Evolutionary conservation across 176 grass and related monocot genomes (phyloP).

Genomic region (Raddia distichophylla): DNA sequence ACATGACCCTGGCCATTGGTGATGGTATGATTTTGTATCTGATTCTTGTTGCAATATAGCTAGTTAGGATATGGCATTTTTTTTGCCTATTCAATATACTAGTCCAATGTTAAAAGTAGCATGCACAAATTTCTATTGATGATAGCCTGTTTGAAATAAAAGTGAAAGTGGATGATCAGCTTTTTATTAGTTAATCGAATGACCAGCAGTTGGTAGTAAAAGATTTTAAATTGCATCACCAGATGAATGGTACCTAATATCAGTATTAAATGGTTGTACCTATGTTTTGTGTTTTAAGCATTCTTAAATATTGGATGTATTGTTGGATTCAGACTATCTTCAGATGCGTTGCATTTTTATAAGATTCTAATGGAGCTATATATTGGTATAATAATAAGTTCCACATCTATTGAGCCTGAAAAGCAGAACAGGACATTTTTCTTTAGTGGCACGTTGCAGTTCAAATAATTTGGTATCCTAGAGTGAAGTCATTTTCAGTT

Average conservation of each 20-base stretch:
- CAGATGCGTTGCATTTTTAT: constrained; percentile 27
- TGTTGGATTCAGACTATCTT: constrained; percentile 31
- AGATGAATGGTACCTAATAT: constrained; percentile 5
- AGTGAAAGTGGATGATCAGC: not conserved
- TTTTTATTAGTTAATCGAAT: not conserved
- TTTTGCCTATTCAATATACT: not conserved
- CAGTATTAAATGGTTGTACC: not conserved
- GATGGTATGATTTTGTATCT: constrained; percentile 76
- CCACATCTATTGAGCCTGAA: constrained; percentile 7
- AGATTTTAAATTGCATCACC: not conserved
- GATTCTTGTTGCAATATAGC: constrained; percentile 22
- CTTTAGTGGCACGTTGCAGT: constrained; percentile 6
- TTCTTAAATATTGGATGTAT: not conserved
- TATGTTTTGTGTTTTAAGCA: not conserved
- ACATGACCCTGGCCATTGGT: constrained; percentile 99
- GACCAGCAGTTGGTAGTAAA: not conserved
- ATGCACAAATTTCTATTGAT: constrained; percentile 28
- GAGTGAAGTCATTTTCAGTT: constrained; percentile 9
- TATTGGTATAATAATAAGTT: not conserved
- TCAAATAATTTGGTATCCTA: constrained; percentile 11
- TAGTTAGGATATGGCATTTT: constrained; percentile 20
- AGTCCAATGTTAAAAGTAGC: constrained; percentile 16
- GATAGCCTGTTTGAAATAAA: constrained; percentile 25
- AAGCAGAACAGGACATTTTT: constrained; percentile 20
- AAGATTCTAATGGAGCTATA: not conserved